Evolutionary conservation across 331 rosid genomes (phyloP).

Genomic region (Acacia pycnantha): DNA sequence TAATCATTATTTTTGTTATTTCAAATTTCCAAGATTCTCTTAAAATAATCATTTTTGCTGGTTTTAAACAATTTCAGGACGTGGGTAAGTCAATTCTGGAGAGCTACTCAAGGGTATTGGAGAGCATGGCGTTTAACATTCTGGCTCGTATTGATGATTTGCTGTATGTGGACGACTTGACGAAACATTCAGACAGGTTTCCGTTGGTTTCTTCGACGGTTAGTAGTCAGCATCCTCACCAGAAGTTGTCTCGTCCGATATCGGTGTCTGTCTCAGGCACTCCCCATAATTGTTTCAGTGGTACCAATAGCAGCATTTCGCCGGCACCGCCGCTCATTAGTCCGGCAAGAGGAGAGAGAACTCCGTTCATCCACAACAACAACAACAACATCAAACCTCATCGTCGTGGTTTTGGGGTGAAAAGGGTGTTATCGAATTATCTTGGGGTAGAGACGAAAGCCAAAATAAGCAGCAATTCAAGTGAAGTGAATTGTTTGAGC

Average conservation of each 20-base stretch:
- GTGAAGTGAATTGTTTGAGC: slow-evolving; percentile 42
- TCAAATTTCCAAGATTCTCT: neutral
- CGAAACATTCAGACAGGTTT: slow-evolving; percentile 68
- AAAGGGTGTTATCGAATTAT: slow-evolving; percentile 79
- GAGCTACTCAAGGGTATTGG: slow-evolving; percentile 95
- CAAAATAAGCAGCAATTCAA: slow-evolving; percentile 44
- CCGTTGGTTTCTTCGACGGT: slow-evolving; percentile 36
- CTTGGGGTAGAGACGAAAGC: slow-evolving; percentile 61
- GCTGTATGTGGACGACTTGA: slow-evolving; percentile 79
- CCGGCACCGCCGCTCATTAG: slow-evolving; percentile 58
- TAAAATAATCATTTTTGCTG: neutral
- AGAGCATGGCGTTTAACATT: slow-evolving; percentile 93
- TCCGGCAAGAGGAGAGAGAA: slow-evolving; percentile 71
- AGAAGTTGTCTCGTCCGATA: slow-evolving; percentile 43
- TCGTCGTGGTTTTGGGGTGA: slow-evolving; percentile 72
- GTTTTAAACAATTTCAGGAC: slow-evolving; percentile 58
- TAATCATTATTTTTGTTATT: neutral
- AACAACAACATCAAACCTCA: slow-evolving; percentile 37
- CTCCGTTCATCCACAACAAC: slow-evolving; percentile 57
- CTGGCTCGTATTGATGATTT: slow-evolving; percentile 90
- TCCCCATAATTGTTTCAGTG: slow-evolving; percentile 54
- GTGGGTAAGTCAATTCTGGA: slow-evolving; percentile 88
- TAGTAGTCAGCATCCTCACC: slow-evolving; percentile 36
- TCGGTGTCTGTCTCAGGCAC: slow-evolving; percentile 84
- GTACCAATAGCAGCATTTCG: slow-evolving; percentile 65